These are phyloP conservation scores for Pseudopediastrum boryanum DNA, from an alignment of 139 green algal genomes.

Conservation along the genomic window DNA sequence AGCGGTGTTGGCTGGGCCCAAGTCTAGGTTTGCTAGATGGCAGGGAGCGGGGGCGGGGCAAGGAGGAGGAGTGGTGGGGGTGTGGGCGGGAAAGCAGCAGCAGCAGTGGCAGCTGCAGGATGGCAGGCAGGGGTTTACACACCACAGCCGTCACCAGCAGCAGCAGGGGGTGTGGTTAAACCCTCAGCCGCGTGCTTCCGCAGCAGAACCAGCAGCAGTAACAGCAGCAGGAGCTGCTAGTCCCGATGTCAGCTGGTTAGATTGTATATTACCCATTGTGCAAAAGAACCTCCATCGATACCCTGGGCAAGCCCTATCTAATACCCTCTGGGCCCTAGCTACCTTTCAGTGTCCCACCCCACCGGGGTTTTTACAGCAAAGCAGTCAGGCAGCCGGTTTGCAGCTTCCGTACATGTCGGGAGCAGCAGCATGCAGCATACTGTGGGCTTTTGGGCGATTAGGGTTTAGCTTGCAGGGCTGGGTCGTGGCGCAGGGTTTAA, in stretches of 20 bases:
- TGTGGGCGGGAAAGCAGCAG: not conserved
- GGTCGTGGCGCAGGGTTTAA: not conserved
- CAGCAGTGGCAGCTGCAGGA: slow-evolving; percentile 11
- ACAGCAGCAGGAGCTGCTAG: slow-evolving; percentile 14
- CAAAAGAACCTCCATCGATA: slow-evolving; percentile 3
- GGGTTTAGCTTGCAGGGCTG: not conserved
- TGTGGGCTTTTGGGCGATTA: too few relatives aligned
- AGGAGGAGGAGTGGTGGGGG: slow-evolving; percentile 19
- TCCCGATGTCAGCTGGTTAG: not conserved
- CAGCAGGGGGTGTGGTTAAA: not conserved
- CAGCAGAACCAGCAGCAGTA: not conserved
- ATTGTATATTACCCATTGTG: slow-evolving; percentile 1
- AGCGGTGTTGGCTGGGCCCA: slow-evolving; percentile 2
- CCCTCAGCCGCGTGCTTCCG: slow-evolving; percentile 2
- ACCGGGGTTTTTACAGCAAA: not conserved
- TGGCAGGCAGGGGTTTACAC: not conserved
- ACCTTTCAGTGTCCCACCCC: slow-evolving; percentile 10
- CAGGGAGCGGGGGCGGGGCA: too few relatives aligned
- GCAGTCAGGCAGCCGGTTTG: too few relatives aligned
- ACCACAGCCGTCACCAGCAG: not conserved
- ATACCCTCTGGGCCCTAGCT: slow-evolving; percentile 38
- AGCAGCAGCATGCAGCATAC: slow-evolving; percentile 9
- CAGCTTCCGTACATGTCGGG: not conserved
- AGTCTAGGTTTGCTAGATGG: too few relatives aligned
- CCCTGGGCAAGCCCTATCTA: slow-evolving; percentile 19